These are phyloP conservation scores for Podospora fimiseda DNA, from an alignment of 495 filamentous ascomycete species.

Conservation along the genomic window DNA sequence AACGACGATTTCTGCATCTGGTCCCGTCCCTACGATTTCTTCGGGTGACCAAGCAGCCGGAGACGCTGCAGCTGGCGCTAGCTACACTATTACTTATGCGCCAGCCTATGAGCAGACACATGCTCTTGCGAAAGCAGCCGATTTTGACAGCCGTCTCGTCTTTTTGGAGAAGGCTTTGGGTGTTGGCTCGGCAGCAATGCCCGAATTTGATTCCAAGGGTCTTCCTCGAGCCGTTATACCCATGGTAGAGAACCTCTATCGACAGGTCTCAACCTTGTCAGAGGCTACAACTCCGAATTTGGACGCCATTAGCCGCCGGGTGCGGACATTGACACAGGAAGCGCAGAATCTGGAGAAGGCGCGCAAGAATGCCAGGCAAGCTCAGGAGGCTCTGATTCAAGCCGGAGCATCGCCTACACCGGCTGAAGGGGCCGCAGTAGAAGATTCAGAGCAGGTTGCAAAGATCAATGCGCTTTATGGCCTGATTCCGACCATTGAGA, in stretches of 20 bases:
- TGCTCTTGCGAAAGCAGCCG: constrained; percentile 71
- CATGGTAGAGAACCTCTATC: constrained; percentile 70
- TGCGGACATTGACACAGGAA: constrained; percentile 70
- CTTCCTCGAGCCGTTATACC: constrained; percentile 65
- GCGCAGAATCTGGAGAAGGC: constrained; percentile 70
- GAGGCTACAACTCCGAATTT: constrained; percentile 60
- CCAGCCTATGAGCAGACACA: constrained; percentile 55
- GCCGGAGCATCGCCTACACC: constrained; percentile 32
- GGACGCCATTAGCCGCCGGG: constrained; percentile 65
- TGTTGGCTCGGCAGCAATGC: constrained; percentile 59
- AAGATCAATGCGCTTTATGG: constrained; percentile 93
- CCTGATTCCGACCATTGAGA: constrained; percentile 83
- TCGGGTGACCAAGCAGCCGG: constrained; percentile 5
- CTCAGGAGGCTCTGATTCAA: constrained; percentile 52
- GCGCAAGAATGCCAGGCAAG: constrained; percentile 62
- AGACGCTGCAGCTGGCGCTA: constrained; percentile 18
- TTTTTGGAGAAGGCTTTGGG: constrained; percentile 77
- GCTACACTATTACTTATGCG: constrained; percentile 51
- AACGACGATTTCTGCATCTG: constrained; percentile 25
- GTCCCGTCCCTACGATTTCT: constrained; percentile 8
- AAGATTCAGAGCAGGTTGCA: constrained; percentile 61
- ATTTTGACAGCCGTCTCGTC: constrained; percentile 76
- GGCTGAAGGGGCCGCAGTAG: constrained; percentile 22
- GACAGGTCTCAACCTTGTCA: constrained; percentile 59
- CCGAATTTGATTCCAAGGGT: constrained; percentile 52